Evolutionary conservation across 2,329 filamentous ascomycete species (phyloP).

Genomic region (Apiospora marii): DNA sequence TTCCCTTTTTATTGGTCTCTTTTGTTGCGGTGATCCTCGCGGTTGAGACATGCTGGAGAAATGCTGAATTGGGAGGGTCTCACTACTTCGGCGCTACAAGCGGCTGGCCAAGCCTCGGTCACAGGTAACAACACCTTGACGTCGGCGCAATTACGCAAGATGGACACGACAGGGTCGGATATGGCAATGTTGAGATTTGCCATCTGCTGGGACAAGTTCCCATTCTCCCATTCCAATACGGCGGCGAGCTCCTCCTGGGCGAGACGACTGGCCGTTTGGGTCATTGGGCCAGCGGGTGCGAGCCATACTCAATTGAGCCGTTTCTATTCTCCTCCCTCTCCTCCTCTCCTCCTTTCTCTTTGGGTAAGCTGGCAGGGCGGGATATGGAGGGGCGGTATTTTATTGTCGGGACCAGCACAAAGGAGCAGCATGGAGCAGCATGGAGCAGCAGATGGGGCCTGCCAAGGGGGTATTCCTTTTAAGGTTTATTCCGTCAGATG

Average conservation of each 20-base stretch:
- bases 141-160: neutral
- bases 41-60: conserved; percentile 11
- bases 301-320: neutral
- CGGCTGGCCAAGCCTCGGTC: neutral
- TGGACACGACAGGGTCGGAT: neutral
- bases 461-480: conserved; percentile 22
- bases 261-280: too few species aligned
- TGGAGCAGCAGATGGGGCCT: neutral
- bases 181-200: conserved; percentile 1
- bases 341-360: neutral
- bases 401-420: neutral
- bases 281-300: neutral
- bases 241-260: neutral
- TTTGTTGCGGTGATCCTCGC: neutral
- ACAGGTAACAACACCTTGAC: neutral
- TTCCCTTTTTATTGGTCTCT: neutral
- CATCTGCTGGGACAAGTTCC: neutral
- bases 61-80: neutral
- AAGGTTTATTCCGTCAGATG: conserved; percentile 28
- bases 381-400: neutral
- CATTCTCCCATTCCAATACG: neutral
- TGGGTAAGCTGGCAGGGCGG: neutral
- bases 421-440: neutral
- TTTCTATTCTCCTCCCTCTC: neutral
- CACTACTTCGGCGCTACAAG: conserved; percentile 16